Percentiles rank a stretch among this genome's conserved stretches.
phyloP scores from a whole-genome alignment of 257 asterid species.

The Knoxia roxburghii region DNA sequence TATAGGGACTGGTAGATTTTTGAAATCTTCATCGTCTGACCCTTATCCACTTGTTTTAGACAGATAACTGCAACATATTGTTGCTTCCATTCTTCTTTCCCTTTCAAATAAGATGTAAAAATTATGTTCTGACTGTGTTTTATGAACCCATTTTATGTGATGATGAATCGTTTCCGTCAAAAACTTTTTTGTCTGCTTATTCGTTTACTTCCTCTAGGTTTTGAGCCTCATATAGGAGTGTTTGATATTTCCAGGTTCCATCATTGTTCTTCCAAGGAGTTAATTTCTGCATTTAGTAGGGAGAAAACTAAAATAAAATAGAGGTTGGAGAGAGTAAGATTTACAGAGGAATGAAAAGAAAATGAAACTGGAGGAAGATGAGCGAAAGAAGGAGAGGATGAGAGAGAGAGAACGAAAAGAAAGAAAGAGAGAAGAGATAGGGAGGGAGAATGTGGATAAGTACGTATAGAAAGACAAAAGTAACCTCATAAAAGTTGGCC shows the following conservation, averaged over 20 bases:
- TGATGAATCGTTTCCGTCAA: constrained; percentile 54
- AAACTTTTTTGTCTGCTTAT: constrained; percentile 4
- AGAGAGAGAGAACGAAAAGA: no score
- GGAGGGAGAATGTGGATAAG: no score
- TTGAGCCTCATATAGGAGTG: constrained; percentile 2
- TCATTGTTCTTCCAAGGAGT: constrained; percentile 29
- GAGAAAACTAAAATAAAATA: no score
- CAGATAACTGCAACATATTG: constrained; percentile 29
- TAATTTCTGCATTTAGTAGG: constrained; percentile 25
- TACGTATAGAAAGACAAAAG: no score
- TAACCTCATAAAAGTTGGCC: no score
- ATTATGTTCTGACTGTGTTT: constrained; percentile 9
- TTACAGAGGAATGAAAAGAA: no score
- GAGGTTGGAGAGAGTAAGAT: no score
- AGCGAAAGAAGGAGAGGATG: no score
- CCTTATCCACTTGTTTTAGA: constrained; percentile 73
- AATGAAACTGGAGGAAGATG: no score
- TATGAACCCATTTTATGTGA: constrained; percentile 26
- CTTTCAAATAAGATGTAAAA: constrained; percentile 1
- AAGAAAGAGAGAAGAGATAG: no score
- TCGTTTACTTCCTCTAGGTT: not conserved
- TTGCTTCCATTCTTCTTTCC: not conserved
- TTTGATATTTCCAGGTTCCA: constrained; percentile 35
- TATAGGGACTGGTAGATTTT: constrained; percentile 39
- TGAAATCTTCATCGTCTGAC: constrained; percentile 51